A percentile compares a stretch with the other conserved stretches of the same genome.
Evolutionary conservation across 2,329 filamentous ascomycete genomes (phyloP).

Genomic region (Metarhizium robertsii): DNA sequence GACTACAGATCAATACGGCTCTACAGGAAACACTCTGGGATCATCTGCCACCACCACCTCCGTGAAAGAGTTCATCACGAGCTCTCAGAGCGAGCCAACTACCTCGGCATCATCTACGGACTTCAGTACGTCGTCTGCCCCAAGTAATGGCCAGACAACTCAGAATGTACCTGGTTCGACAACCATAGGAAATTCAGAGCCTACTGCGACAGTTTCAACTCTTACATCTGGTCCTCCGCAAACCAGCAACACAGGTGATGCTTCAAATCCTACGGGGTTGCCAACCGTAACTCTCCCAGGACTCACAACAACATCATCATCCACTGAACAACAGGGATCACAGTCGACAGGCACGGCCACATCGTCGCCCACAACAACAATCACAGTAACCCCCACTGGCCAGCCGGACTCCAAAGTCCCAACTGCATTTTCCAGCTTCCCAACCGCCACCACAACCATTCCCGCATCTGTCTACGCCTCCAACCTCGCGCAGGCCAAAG

Average conservation of each 20-base stretch:
- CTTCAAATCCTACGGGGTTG: conserved; percentile 1
- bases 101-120: too few species aligned
- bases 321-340: background rate
- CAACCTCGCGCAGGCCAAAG: conserved; percentile 34
- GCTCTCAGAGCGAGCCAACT: too few species aligned
- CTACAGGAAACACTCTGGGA: background rate
- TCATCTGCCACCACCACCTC: background rate
- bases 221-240: background rate
- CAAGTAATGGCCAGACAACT: background rate
- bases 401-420: conserved; percentile 29
- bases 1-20: background rate
- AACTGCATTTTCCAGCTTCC: conserved; percentile 27
- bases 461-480: conserved; percentile 30
- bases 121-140: too few species aligned
- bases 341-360: background rate
- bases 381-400: background rate
- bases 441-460: conserved; percentile 29
- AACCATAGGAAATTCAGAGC: background rate
- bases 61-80: background rate
- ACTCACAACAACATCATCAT: background rate
- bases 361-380: background rate
- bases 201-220: background rate
- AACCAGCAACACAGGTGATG: background rate
- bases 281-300: background rate
- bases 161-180: background rate